Base-by-base conservation (phyloP, 1,284 basidiomycete species). In the Cryptococcus amylolentus region DNA sequence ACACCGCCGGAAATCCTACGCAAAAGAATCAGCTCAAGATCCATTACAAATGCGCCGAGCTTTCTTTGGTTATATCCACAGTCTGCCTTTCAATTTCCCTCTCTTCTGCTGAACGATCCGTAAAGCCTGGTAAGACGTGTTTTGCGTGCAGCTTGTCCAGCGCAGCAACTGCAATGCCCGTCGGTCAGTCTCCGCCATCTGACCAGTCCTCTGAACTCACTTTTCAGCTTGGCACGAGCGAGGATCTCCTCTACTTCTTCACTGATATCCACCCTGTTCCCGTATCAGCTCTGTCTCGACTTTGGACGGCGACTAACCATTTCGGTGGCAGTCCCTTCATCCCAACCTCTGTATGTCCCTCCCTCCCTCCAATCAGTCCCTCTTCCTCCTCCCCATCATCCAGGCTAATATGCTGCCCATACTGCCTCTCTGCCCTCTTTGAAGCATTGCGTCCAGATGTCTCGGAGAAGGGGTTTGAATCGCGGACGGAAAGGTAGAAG, bases 91-190 rank as follows among this genome's bases (percentile, higher is more conserved):
- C 91, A 62, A 99, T 99, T 74, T 97, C 92, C 63, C 86, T 83
- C 79, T 98, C 95, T 78, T 98, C 94, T 14, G 85, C 84, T 1
- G 88, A 84, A 55, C 95, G 88, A 82, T 99, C 96, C 70, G 90
- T 84, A 75, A 99, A 99, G 2, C 92, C 93, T 58, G 96, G 96
- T 3, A 98, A 83, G 53, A 89, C 87, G 75, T 98, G 94, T 75
- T 92, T 96, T 60, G 93, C 88, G 68, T 98, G 94, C 9, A 99
- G 84, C 72, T 89, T 93, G 75, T 98, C 94, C 46, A 97, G 85
- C 7, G 84, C 77, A 27, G 82, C 71, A 73, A 96, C 88, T 94
- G 67, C 13, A 2, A 14, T 20, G 16, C 28, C 16, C 20, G 41
- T 14, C 18, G 26, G 58, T 58, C 60, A 68, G 45, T 20, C 43